Evolutionary conservation across 2,329 filamentous ascomycete genomes (phyloP).

Genomic region (Penicillium crustosum): DNA sequence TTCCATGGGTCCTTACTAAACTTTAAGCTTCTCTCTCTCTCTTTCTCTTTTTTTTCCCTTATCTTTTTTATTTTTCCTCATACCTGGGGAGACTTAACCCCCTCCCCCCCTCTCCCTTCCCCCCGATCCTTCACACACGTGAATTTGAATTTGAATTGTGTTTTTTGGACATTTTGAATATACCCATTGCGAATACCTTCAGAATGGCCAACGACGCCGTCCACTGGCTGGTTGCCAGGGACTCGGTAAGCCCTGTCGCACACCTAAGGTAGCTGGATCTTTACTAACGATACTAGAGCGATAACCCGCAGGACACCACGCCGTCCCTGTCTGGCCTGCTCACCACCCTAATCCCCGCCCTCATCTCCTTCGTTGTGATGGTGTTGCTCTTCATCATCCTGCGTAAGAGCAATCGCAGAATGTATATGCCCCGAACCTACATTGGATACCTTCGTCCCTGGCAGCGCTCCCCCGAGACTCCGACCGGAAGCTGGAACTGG

Average conservation of each 20-base stretch:
- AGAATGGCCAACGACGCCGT: slow-evolving; percentile 20
- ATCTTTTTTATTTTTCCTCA: neutral
- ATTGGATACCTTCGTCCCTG: slow-evolving; percentile 52
- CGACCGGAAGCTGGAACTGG: slow-evolving; percentile 67
- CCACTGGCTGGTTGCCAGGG: slow-evolving; percentile 18
- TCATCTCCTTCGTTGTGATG: slow-evolving; percentile 47
- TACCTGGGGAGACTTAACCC: neutral
- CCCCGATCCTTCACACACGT: slow-evolving; percentile 5
- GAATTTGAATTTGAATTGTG: neutral
- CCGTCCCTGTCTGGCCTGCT: slow-evolving; percentile 49
- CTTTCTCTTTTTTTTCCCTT: slow-evolving; percentile 2
- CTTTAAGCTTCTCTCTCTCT: slow-evolving; percentile 17
- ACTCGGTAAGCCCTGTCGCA: slow-evolving; percentile 1
- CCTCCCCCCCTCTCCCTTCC: neutral
- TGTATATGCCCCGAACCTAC: slow-evolving; percentile 58
- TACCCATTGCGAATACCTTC: neutral
- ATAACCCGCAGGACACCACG: slow-evolving; percentile 22
- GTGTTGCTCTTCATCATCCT: slow-evolving; percentile 53
- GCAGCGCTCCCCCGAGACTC: slow-evolving; percentile 60
- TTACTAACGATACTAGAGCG: slow-evolving; percentile 8
- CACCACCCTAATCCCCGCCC: slow-evolving; percentile 50
- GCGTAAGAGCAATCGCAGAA: slow-evolving; percentile 49
- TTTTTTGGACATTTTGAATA: neutral
- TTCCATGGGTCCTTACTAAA: neutral
- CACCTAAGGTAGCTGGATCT: neutral